These are phyloP conservation scores for Uronychia binucleata DNA, from an alignment of 73 alveolate genomes.

Conservation along the genomic window DNA sequence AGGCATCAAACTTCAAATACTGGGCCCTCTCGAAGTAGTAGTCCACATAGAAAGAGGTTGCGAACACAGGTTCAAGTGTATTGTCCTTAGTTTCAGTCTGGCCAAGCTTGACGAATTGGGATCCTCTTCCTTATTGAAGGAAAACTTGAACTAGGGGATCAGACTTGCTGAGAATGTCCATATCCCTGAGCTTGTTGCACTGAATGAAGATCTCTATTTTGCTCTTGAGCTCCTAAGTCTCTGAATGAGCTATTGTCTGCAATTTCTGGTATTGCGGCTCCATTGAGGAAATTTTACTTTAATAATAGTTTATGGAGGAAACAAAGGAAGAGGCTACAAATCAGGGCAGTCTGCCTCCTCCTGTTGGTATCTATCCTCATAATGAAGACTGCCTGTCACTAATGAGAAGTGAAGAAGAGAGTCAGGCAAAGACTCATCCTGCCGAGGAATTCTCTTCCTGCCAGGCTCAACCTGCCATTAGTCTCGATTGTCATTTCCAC, in stretches of 20 bases:
- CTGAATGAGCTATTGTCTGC: background rate
- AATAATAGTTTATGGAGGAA: too few species aligned
- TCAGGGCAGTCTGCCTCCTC: too few species aligned
- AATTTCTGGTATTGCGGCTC: background rate
- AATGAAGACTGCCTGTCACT: too few species aligned
- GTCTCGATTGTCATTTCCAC: too few species aligned
- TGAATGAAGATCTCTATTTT: conserved; percentile 63
- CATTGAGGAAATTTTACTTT: too few species aligned
- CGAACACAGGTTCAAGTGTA: conserved; percentile 68
- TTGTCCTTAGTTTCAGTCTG: conserved; percentile 65
- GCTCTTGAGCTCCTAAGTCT: conserved; percentile 2
- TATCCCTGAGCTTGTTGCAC: conserved; percentile 61
- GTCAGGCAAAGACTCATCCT: too few species aligned
- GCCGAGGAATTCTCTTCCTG: too few species aligned
- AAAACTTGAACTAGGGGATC: conserved; percentile 73
- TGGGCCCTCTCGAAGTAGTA: conserved; percentile 68
- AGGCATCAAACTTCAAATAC: conserved; percentile 47
- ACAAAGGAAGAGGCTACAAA: too few species aligned
- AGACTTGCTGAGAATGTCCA: conserved; percentile 68
- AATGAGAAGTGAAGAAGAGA: too few species aligned
- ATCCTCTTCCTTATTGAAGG: conserved; percentile 21
- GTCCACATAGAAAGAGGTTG: conserved; percentile 61
- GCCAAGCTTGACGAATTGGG: conserved; percentile 30
- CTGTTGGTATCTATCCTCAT: too few species aligned
- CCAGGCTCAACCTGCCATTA: too few species aligned